These are phyloP conservation scores for Ophiostoma tasmaniense DNA, from an alignment of 2,329 filamentous ascomycete species.

Conservation along the genomic window DNA sequence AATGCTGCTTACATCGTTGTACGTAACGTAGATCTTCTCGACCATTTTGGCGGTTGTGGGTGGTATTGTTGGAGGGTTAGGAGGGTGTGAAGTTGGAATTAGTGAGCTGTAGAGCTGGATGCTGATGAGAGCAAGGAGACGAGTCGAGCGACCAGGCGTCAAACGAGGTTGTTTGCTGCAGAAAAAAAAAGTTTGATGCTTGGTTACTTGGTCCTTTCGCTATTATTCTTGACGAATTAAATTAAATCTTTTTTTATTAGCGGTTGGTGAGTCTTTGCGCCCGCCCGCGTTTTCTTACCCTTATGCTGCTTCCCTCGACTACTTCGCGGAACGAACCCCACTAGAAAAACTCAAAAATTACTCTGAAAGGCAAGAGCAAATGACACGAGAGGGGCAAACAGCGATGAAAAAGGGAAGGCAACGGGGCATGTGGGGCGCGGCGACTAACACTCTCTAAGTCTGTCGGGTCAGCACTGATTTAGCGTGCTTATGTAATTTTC, in stretches of 20 bases:
- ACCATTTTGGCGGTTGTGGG: conserved; percentile 51
- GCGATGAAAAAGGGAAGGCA: background rate
- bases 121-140: background rate
- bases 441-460: background rate
- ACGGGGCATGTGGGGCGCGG: background rate
- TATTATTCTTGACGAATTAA: background rate
- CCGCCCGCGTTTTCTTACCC: background rate
- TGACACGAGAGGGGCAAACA: background rate
- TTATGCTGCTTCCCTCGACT: background rate
- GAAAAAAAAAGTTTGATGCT: background rate
- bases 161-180: background rate
- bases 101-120: background rate
- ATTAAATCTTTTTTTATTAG: background rate
- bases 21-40: conserved; percentile 81
- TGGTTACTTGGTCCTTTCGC: background rate
- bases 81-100: no score
- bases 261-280: conserved; percentile 2
- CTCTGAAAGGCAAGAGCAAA: conserved; percentile 2
- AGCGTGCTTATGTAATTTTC: background rate
- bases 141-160: background rate
- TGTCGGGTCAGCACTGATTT: background rate
- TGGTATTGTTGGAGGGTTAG: background rate
- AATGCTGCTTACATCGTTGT: conserved; percentile 63
- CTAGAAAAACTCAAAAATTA: background rate
- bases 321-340: background rate